phyloP scores from a whole-genome alignment of 495 filamentous ascomycete species.

The Lophiotrema nucula region DNA sequence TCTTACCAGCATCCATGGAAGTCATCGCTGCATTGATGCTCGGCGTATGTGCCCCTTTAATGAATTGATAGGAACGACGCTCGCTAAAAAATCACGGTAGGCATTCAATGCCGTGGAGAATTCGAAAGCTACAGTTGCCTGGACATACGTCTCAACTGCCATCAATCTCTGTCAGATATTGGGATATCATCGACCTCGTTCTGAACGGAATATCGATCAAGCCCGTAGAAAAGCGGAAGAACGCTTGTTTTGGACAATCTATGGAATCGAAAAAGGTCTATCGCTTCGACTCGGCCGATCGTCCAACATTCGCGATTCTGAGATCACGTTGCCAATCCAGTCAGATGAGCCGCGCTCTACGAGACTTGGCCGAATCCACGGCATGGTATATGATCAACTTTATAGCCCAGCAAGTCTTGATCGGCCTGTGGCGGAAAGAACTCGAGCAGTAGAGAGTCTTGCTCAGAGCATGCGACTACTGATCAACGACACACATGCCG shows the following conservation, averaged over 20 bases:
- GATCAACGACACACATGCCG: background rate
- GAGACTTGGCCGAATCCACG: slow-evolving; percentile 55
- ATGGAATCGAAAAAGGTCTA: slow-evolving; percentile 31
- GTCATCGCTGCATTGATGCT: slow-evolving; percentile 32
- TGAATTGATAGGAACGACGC: background rate
- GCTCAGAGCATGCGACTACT: background rate
- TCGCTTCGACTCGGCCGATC: slow-evolving; percentile 32
- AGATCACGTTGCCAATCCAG: slow-evolving; percentile 41
- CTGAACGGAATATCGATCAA: slow-evolving; percentile 4
- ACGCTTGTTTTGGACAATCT: slow-evolving; percentile 34
- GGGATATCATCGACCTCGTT: slow-evolving; percentile 23
- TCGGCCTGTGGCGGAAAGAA: slow-evolving; percentile 48
- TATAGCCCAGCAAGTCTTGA: slow-evolving; percentile 61
- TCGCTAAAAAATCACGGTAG: slow-evolving; percentile 34
- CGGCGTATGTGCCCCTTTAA: slow-evolving; percentile 17
- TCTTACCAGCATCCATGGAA: slow-evolving; percentile 32
- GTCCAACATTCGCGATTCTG: slow-evolving; percentile 32
- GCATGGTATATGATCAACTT: slow-evolving; percentile 57
- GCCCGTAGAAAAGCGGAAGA: slow-evolving; percentile 2
- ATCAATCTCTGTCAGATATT: slow-evolving; percentile 28
- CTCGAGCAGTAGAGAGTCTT: background rate
- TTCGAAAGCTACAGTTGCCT: slow-evolving; percentile 29
- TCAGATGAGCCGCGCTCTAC: slow-evolving; percentile 50
- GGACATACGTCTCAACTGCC: slow-evolving; percentile 34
- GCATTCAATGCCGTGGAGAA: slow-evolving; percentile 39